Conservation (phyloP, 768 basidiomycete genomes). For the Tubosaeta brunneosetosa region DNA sequence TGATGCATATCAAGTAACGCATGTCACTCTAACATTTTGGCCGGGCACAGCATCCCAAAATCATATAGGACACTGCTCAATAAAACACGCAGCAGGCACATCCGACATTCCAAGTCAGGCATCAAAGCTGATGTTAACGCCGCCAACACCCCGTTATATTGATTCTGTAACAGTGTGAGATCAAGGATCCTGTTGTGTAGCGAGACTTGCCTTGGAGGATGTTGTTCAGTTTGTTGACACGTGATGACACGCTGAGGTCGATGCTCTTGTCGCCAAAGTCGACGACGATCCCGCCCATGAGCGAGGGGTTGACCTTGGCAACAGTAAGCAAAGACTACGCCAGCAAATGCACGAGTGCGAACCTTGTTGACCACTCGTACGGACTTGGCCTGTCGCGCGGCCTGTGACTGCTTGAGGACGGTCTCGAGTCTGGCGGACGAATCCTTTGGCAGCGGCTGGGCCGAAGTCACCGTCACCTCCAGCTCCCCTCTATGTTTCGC, state of each 20-base stretch:
- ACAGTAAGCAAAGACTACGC: conserved; percentile 2
- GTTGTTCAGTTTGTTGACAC: conserved; percentile 92
- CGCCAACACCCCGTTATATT: conserved; percentile 14
- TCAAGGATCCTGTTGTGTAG: background rate
- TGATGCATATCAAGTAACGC: background rate
- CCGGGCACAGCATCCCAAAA: background rate
- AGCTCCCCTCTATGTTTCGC: conserved; percentile 89
- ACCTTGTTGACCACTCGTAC: conserved; percentile 93
- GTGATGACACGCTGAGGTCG: conserved; percentile 90
- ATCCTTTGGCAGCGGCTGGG: conserved; percentile 73
- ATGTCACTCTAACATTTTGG: background rate
- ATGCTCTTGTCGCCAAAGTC: conserved; percentile 99
- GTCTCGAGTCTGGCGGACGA: conserved; percentile 75
- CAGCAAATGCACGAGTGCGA: conserved; percentile 15
- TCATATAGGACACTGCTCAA: background rate
- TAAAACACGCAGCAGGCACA: background rate
- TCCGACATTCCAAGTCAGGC: conserved; percentile 10
- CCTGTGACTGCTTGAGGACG: conserved; percentile 78
- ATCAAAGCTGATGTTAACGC: background rate
- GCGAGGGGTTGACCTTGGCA: conserved; percentile 78
- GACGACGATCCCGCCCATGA: conserved; percentile 89
- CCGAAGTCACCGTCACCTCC: conserved; percentile 88
- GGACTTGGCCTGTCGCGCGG: conserved; percentile 81
- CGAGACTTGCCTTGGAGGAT: conserved; percentile 68
- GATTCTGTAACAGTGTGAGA: conserved; percentile 21